Evolutionary conservation across 805 yeast genomes (phyloP), one percentile per base, ranked within the genome.

Genomic region (Spathaspora passalidarum): DNA sequence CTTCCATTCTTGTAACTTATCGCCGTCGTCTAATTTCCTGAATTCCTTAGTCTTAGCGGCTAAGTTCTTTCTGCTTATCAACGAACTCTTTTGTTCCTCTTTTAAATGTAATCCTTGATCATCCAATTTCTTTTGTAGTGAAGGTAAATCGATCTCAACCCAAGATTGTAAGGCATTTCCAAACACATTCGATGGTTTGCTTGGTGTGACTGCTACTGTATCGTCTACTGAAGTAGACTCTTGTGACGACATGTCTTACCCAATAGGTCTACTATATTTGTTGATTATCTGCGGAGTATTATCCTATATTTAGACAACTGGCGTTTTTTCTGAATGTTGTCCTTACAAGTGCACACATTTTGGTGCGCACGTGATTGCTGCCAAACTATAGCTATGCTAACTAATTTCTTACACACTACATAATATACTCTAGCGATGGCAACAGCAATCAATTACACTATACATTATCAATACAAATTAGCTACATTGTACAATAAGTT

Each of bases 11-110:
- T 61, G 69, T 40, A 90, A 67, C 62, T 89, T 91, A 43, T 79
- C 84, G 11, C 74, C 80, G 45, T 84, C 87, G 0, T 75, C 72
- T 21, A 89, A 68, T 59, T 85, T 88, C 61, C 83, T 82, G 68
- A 92, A 94, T 39, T 76, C 82, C 57, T 92, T 92, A n/a, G 99
- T 94, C 60, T 81, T 81, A 2, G 83, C 65, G 0, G 98, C 96
- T 42, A 92, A 68, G 26, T 78, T 80, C 62, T 88, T 88, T 51
- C 99, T 76, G 26, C 83, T 78, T 8, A 81, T 71, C 38, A 88
- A 72, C 0, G 95, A 86, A 34, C 65, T 67, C 42, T 81, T 75
- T 62, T 90, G 96, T 19, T 78, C 78, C 17, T 80, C 82, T 58
- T 86, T 84, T 36, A 92, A 78, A 53, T 81, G 83, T 35, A 84